Evolutionary conservation across 805 yeast species (phyloP), one percentile per base, ranked within the genome.

Genomic region (Candida dendrica): DNA sequence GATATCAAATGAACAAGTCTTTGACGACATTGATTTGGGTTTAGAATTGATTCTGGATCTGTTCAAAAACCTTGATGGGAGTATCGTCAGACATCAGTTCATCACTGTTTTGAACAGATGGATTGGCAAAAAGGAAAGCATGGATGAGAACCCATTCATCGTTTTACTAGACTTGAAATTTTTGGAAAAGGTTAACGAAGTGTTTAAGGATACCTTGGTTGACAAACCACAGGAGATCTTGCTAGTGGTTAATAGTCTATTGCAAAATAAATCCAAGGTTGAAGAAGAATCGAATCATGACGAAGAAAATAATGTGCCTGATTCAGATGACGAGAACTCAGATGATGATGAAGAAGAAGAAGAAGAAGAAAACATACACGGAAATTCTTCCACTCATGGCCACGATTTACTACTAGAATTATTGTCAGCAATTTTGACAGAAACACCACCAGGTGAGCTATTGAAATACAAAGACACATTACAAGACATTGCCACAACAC

Each of bases 131-230:
- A 52, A 57, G 2, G 39, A 34, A 10, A 27, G 30, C n/a, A 13
- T 11, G n/a, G 51, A 49, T 9, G 51, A 52, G 1, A 69, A 72
- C 45, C 82, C 86, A n/a, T 71, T 77, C 40, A 49, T 71, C 7
- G 66, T 75, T 41, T 62, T 85, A 31, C 62, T 78, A 6, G 82
- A 84, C 52, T 63, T 87, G 44, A 74, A 81, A 45, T 54, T 87
- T 10, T 59, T 90, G 39, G 93, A 88, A 53, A 60, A 64, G 27
- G 61, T 86, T 29, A 76, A 80, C 19, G 71, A 72, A 4, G 66
- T 68, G 14, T 79, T 82, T 53, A 82, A 76, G 45, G 76, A 79
- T 8, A 69, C 68, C 17, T 42, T 69, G 20, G 44, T 64, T 17
- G 63, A 58, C 13, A 61, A 60, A 2, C 81, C 89, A 0, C 60